Evolutionary conservation across 2,329 filamentous ascomycete species (phyloP).

Genomic region (Cercospora sojina): DNA sequence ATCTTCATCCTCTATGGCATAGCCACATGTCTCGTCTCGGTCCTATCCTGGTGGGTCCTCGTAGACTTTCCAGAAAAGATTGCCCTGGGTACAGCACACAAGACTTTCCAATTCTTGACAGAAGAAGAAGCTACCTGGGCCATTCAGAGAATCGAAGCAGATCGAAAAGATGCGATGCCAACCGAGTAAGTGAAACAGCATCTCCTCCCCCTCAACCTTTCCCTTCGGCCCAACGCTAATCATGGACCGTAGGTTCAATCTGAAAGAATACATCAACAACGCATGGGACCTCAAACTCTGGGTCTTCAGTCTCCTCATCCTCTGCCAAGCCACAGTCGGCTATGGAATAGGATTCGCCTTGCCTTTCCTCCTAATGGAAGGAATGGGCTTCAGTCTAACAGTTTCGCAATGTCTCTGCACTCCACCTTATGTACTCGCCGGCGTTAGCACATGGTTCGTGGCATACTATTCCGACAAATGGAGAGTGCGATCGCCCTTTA

Average conservation of each 20-base stretch:
- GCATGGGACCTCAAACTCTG: constrained; percentile 14
- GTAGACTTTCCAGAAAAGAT: constrained; percentile 21
- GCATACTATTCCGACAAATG: constrained; percentile 32
- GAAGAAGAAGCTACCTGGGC: constrained; percentile 17
- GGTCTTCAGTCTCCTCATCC: constrained; percentile 8
- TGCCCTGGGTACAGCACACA: constrained; percentile 1
- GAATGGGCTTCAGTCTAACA: constrained; percentile 44
- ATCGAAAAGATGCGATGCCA: constrained; percentile 17
- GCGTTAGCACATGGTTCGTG: constrained; percentile 25
- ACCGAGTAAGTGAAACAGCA: neutral
- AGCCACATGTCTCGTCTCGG: constrained; percentile 1
- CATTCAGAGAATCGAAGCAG: constrained; percentile 13
- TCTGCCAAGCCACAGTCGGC: neutral
- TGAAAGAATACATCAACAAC: constrained; percentile 5
- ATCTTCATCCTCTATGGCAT: constrained; percentile 20
- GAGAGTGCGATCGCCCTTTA: constrained; percentile 30
- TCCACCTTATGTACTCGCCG: constrained; percentile 43
- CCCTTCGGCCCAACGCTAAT: neutral
- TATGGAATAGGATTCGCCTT: constrained; percentile 19
- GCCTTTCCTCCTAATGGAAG: constrained; percentile 16
- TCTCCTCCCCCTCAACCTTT: neutral
- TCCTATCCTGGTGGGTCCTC: constrained; percentile 7
- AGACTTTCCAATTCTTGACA: constrained; percentile 6
- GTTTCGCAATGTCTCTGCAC: constrained; percentile 48
- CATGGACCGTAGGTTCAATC: neutral